Evolutionary conservation across 106 monocot species (phyloP), one percentile per base, ranked within the genome.

Genomic region (Allium fistulosum): DNA sequence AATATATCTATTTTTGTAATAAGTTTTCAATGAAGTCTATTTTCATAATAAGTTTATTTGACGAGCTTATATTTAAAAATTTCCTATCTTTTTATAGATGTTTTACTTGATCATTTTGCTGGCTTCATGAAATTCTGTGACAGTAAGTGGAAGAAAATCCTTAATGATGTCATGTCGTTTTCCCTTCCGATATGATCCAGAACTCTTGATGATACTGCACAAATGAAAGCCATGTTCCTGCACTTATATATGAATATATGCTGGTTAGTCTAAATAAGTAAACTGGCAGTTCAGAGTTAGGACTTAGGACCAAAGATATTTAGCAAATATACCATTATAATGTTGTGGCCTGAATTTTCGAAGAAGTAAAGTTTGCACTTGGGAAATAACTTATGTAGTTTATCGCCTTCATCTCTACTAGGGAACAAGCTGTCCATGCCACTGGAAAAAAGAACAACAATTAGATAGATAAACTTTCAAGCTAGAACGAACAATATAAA

Each of bases 151-250:
- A 7, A 85, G 57, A 63, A 65, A 87, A 65, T 92, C 87, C 51
- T 22, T 69, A 48, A 87, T 26, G 22, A 67, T 46, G 59, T 87
- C 82, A 57, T 67, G 72, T 58, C 70, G 50, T 67, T 48, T 87
- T 57, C 82, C 81, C 55, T 69, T 81, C 3, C 82, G 84, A 68
- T 87, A 92, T 26, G 81, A 49, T 28, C 58, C 57, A 47, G 73
- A 56, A 76, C 71, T 67, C 75, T 87, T 92, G 63, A 92, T 82
- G 27, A 85, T 64, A 53, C 82, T 87, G 51, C 79, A 62, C 18
- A 87, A 76, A 70, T 87, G 75, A 51, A 92, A 57, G 28, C 78
- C 78, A 67, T 71, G 61, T 74, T 92, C 91, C 91, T 92, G 82
- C 60, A 76, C 71, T 10, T 22, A 80, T 53, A 55, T 55, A 55